Evolutionary conservation across 176 grass and related monocot genomes (phyloP), one percentile per base, ranked within the genome.

Genomic region (Carex littledalei): DNA sequence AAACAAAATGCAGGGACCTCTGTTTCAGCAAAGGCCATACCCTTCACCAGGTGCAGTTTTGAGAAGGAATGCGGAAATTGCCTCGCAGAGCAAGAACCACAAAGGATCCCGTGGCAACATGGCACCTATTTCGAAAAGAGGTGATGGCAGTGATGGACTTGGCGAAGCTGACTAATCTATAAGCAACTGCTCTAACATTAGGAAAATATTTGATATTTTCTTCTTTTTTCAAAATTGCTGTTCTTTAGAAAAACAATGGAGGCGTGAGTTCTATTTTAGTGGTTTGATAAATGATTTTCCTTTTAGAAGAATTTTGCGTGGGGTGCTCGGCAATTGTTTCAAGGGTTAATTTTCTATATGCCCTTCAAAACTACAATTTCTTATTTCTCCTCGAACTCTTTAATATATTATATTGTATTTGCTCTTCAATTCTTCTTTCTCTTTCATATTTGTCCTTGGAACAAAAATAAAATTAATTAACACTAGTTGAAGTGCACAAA

Each of bases 21-120:
- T 99, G 47, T 99, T 99, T 84, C 96, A 99, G 88, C 96, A 95
- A 91, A 92, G 96, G 63, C 91, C 96, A 0, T 95, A 99, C 81
- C 93, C 93, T 59, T 99, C 96, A 18, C 96, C 96, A 11, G 96
- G 96, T 78, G 96, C 91, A 21, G 93, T 95, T 43, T 43, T 95
- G 71, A 89, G 96, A 81, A 95, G 90, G 89, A 99, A 92, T 89
- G 96, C 96, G 0, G 93, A 99, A 84, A 86, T 90, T 16, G 96
- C 91, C 24, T 86, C 89, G 1, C 87, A 92, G 77, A 92, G 86
- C 53, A 99, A 98, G 86, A 98, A 91, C 64, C 91, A 75, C 8
- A 78, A 71, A 55, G 81, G 81, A 72, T 78, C 21, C 52, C 50
- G 87, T 3, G 81, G 86, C 2, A 85, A 89, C 69, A 95, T 91